Base-by-base conservation (phyloP, 1,284 basidiomycete species). In the Tylopilus orsonianus region DNA sequence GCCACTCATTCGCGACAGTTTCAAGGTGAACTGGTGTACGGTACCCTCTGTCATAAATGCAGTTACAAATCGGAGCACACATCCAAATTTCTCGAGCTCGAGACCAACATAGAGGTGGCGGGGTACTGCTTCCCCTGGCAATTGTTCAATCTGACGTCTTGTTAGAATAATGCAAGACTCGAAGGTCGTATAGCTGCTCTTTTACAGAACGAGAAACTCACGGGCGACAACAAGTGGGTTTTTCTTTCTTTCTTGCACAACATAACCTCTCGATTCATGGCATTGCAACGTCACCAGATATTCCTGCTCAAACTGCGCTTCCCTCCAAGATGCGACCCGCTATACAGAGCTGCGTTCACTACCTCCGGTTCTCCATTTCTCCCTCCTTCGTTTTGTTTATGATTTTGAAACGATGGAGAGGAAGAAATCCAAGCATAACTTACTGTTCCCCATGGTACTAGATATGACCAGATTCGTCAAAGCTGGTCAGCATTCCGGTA, bases 291-390 rank as follows among this genome's bases (percentile, higher is more conserved):
- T 41, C 41, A 3, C 5, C 55, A 92, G 89, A 58, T 97, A 96
- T 66, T 71, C 76, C 23, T 97, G 93, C 61, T 79, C 85, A 2
- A 65, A 68, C 10, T 97, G 93, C 62, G 71, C 81, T 33, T 69
- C 66, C 16, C 75, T 90, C 5, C 83, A 85, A 64, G 80, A 90
- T 51, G 94, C 94, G 1, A 84, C 78, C 13, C 84, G 92, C 12
- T 85, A 83, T 54, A 85, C 81, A 1, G 76, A 84, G 58, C 69
- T 93, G 10, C 75, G 75, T 14, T 64, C 75, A 41, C 75, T 95
- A 0, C 93, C 93, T 2, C 90, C 90, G 0, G 85, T 91, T 3
- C 75, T 97, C 1, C 90, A 97, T 66, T 87, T 97, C 58, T 92
- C 91, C 13, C 71, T 97, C 38, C 78, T 94, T 46, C 87, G 94